A percentile compares a stretch with the other conserved stretches of the same genome.
Conservation (phyloP, 495 filamentous ascomycete genomes). For the Podospora pseudopauciseta region DNA sequence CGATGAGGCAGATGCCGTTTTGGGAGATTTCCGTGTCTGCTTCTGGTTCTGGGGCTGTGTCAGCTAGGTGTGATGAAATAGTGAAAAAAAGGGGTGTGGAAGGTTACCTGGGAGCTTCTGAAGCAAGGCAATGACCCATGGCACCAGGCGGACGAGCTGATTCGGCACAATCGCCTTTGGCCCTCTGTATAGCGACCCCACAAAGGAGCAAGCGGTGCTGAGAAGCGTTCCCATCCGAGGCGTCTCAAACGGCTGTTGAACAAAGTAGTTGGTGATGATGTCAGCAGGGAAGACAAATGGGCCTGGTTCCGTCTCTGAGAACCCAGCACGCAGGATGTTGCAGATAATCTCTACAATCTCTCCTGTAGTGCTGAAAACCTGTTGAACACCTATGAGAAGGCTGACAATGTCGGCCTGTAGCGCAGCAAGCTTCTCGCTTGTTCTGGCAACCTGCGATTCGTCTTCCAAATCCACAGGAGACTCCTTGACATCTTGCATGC, state of each 20-base stretch:
- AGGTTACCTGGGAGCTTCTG: constrained; percentile 57
- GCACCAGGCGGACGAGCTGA: constrained; percentile 55
- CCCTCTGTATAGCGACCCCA: constrained; percentile 58
- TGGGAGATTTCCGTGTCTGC: constrained; percentile 78
- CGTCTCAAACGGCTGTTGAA: constrained; percentile 56
- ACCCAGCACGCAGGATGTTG: constrained; percentile 71
- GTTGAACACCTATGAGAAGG: constrained; percentile 48
- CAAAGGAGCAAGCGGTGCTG: constrained; percentile 71
- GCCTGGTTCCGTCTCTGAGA: constrained; percentile 71
- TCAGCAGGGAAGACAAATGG: constrained; percentile 72
- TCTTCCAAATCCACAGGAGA: constrained; percentile 62
- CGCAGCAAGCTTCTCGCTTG: constrained; percentile 13
- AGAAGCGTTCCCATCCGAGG: constrained; percentile 72
- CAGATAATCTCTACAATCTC: constrained; percentile 75
- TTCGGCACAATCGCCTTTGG: constrained; percentile 37
- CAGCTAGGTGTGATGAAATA: background rate
- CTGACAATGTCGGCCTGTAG: constrained; percentile 51
- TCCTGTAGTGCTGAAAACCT: constrained; percentile 56
- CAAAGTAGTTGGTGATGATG: constrained; percentile 68
- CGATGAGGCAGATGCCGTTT: constrained; percentile 68
- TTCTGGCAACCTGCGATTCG: constrained; percentile 18
- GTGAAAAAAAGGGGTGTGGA: background rate
- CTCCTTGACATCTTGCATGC: constrained; percentile 71
- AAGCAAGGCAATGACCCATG: constrained; percentile 64
- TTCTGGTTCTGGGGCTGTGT: constrained; percentile 43